phyloP scores from a whole-genome alignment of 345 rosid species.

The Erysimum cheiranthoides region DNA sequence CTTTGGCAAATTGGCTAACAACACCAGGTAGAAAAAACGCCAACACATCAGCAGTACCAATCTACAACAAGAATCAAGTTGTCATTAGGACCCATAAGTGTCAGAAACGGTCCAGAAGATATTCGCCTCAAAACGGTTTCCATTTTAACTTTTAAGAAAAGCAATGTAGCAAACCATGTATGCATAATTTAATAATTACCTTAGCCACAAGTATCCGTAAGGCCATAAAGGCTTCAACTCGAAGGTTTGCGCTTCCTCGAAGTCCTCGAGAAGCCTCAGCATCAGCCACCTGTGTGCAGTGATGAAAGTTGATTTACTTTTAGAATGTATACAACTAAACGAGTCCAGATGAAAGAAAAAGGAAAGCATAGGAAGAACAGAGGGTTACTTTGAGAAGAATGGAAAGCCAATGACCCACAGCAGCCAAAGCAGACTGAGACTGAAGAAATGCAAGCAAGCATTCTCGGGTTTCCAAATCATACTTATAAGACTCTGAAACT shows the following conservation, averaged over 20 bases:
- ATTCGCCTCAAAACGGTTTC: not conserved
- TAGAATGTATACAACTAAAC: conserved; percentile 4
- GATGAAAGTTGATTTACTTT: conserved; percentile 33
- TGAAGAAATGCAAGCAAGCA: conserved; percentile 84
- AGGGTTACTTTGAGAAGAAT: conserved; percentile 77
- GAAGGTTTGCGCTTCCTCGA: conserved; percentile 78
- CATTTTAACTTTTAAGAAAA: not conserved
- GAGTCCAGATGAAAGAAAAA: conserved; percentile 21
- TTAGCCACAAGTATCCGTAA: conserved; percentile 81
- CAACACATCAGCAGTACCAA: conserved; percentile 87
- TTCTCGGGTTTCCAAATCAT: conserved; percentile 52
- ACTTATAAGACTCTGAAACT: conserved; percentile 36
- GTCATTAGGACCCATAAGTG: conserved; percentile 5
- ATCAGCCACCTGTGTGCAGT: conserved; percentile 77
- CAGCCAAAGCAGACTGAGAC: conserved; percentile 74
- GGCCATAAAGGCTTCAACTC: conserved; percentile 80
- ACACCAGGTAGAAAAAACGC: conserved; percentile 97
- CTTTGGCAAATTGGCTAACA: conserved; percentile 84
- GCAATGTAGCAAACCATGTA: not conserved
- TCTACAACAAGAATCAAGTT: conserved; percentile 50
- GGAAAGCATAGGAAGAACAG: conserved; percentile 6
- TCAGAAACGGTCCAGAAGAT: not conserved
- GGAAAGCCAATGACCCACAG: conserved; percentile 96
- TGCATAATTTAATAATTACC: conserved; percentile 51
- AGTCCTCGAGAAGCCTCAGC: conserved; percentile 82